Evolutionary conservation across 768 basidiomycete species (phyloP).

Genomic region (Holtermannia corniformis): DNA sequence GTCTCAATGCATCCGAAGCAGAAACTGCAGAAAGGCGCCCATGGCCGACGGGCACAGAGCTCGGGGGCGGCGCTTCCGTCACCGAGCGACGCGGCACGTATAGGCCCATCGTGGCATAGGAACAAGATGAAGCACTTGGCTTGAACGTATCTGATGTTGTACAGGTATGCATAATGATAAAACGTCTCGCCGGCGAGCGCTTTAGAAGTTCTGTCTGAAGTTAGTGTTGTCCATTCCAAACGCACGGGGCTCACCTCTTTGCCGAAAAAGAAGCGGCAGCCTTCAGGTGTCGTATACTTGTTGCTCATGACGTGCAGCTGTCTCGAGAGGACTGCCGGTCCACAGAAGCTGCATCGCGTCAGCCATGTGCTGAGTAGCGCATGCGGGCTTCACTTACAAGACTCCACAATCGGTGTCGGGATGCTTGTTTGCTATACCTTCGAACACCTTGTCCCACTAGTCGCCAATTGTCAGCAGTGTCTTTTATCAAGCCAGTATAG

Average conservation of each 20-base stretch:
- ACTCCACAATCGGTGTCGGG: constrained; percentile 84
- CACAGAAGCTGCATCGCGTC: constrained; percentile 62
- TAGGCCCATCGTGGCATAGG: not conserved
- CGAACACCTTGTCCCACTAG: constrained; percentile 39
- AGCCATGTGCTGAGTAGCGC: constrained; percentile 1
- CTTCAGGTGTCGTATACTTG: constrained; percentile 66
- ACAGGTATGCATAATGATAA: not conserved
- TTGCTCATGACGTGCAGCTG: constrained; percentile 69
- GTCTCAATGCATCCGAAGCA: too few relatives aligned
- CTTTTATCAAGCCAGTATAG: constrained; percentile 8
- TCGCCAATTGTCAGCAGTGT: not conserved
- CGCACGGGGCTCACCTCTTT: constrained; percentile 55
- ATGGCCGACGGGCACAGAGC: not conserved
- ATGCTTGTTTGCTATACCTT: constrained; percentile 67
- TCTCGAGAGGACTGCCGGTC: constrained; percentile 61
- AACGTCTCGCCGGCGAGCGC: too few relatives aligned
- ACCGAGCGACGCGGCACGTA: not conserved
- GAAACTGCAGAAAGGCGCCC: not conserved
- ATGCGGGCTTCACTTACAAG: constrained; percentile 42
- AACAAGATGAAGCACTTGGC: not conserved
- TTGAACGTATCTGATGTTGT: not conserved
- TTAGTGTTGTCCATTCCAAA: not conserved
- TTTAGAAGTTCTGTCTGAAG: not conserved
- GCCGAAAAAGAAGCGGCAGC: constrained; percentile 79
- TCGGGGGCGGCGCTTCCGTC: not conserved